A percentile compares a stretch with the other conserved stretches of the same genome.
phyloP scores from a whole-genome alignment of 2,329 filamentous ascomycete species.

The Incumbomyces lentus region DNA sequence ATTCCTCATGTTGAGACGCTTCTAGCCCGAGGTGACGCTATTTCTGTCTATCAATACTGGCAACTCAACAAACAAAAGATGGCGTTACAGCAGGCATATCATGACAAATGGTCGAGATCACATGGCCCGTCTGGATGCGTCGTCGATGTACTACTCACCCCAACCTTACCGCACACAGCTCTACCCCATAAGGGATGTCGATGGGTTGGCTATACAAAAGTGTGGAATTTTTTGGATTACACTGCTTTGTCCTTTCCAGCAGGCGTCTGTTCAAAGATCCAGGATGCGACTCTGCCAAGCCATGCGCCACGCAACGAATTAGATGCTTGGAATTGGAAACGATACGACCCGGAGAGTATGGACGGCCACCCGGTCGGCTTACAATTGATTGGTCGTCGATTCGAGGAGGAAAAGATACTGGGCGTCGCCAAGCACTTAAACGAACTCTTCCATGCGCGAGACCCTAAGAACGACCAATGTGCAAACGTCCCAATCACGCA shows the following conservation, averaged over 20 bases:
- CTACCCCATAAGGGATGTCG: conserved; percentile 17
- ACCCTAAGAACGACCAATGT: no score
- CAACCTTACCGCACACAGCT: conserved; percentile 47
- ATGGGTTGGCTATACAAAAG: conserved; percentile 46
- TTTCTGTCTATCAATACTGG: conserved; percentile 58
- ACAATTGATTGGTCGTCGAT: conserved; percentile 42
- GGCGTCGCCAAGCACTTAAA: conserved; percentile 26
- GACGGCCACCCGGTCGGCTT: conserved; percentile 41
- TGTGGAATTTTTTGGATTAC: conserved; percentile 56
- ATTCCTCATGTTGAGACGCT: conserved; percentile 50
- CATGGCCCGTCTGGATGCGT: conserved; percentile 35
- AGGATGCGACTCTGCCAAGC: not conserved
- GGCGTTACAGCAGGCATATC: conserved; percentile 44
- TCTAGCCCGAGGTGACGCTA: conserved; percentile 41
- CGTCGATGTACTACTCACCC: conserved; percentile 49
- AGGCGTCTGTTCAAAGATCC: conserved; percentile 1
- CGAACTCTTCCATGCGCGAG: no score
- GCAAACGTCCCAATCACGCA: no score
- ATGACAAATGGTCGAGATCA: conserved; percentile 48
- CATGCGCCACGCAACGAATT: conserved; percentile 37
- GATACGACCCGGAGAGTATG: conserved; percentile 33
- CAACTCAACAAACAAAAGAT: conserved; percentile 52
- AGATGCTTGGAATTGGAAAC: conserved; percentile 42
- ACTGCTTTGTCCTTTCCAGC: conserved; percentile 46
- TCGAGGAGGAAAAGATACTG: conserved; percentile 48